Percentiles rank a stretch among this genome's conserved stretches.
Evolutionary conservation across 73 alveolate species (phyloP).

Genomic region (Tetrahymena elliotti): DNA sequence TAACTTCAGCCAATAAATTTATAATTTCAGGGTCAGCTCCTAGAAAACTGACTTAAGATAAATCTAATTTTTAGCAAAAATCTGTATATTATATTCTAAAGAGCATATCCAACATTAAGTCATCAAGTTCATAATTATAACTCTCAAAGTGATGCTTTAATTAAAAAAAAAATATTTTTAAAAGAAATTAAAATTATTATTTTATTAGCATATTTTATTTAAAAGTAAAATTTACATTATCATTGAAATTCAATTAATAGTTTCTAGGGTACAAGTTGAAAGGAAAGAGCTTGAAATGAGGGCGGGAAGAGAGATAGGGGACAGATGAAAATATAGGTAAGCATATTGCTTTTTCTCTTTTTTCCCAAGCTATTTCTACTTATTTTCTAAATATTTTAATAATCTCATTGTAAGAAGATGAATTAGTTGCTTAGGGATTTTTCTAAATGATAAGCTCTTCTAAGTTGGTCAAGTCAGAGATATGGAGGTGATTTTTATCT

Average conservation of each 20-base stretch:
- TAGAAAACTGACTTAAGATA: not conserved
- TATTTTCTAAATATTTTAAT: not conserved
- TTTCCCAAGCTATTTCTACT: not conserved
- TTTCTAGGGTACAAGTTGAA: not conserved
- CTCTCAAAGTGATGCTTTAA: not conserved
- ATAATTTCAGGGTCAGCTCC: not conserved
- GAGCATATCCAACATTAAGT: not conserved
- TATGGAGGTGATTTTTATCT: not conserved
- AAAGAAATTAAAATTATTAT: not conserved
- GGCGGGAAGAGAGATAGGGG: not conserved
- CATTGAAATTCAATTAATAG: not conserved
- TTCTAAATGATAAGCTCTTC: not conserved
- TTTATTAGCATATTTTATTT: not conserved
- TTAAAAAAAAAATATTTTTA: not conserved
- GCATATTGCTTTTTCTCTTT: not conserved
- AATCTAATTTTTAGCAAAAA: not conserved
- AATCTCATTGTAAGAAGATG: not conserved
- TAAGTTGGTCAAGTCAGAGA: not conserved
- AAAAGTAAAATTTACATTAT: not conserved
- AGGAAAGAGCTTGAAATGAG: not conserved
- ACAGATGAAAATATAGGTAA: not conserved
- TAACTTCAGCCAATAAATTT: not conserved
- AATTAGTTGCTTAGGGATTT: not conserved
- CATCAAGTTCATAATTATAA: not conserved
- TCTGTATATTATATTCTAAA: not conserved